Base-by-base conservation (phyloP, 1,139 yeast genomes). In the Sugiyamaella pinicola region DNA sequence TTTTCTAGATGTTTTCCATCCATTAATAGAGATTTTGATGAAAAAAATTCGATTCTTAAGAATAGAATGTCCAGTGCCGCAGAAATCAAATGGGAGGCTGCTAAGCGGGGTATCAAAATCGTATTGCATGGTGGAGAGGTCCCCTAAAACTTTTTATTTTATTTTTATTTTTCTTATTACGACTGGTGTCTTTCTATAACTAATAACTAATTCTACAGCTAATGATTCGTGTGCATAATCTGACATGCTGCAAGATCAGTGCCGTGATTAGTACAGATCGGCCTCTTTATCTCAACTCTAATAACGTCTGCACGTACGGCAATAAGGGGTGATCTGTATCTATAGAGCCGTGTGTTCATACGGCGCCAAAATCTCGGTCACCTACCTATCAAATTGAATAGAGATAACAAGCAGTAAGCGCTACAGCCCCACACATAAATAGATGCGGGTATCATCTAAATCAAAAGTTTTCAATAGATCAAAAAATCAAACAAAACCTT, bases 1-100 rank as follows among this genome's bases (percentile, higher is more conserved):
- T 45, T 49, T 21, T 43, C 28, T 15, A 37, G 38, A 17, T 24
- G 44, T 13, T 22, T 33, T 19, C 53, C 53, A 1, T 33, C 40
- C 9, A 35, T 39, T 10, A 37, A 31, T 13, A 21, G 26, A 5
- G 53, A 50, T 41, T 45, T 45, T 15, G 49, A 35, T 3, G 38
- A 29, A 8, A 37, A 21, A 21, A 26, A 38, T 4, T 29, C 35
- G 13, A 38, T 29, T 10, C 18, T 35, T n/a, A n/a, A n/a, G n/a
- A n/a, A n/a, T n/a, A 12, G 19, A n/a, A 21, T 26, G 15, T 40
- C 33, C 12, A 15, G 35, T 7, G 22, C 22, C 13, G 47, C 43
- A 19, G 34, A 35, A 17, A 43, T 26, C 9, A 40, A 29, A 17
- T 49, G 52, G 55, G 42, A 41, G 19, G 17, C 21, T 18, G 47